A percentile compares a stretch with the other conserved stretches of the same genome.
Evolutionary conservation across 2,329 filamentous ascomycete species (phyloP).

Genomic region (Akanthomyces muscarius): DNA sequence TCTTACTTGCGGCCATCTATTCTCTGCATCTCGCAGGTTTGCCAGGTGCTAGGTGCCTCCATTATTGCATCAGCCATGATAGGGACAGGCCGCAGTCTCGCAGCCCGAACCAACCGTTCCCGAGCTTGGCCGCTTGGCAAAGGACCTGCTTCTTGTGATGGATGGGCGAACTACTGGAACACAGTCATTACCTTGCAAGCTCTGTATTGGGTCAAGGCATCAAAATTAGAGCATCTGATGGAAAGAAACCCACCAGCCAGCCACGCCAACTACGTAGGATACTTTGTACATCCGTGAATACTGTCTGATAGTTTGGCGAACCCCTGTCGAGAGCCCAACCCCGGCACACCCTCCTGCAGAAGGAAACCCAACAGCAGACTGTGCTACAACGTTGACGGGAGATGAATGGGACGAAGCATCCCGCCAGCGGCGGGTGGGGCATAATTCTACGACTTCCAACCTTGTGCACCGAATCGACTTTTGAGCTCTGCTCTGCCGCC

Average conservation of each 20-base stretch:
- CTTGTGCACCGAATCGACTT: neutral
- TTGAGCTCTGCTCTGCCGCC: neutral
- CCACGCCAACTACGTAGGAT: neutral
- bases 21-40: neutral
- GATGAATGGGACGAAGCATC: constrained; percentile 6
- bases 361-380: neutral
- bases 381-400: constrained; percentile 8
- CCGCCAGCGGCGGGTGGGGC: neutral
- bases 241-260: neutral
- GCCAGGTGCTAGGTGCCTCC: neutral
- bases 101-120: neutral
- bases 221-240: too few relatives aligned
- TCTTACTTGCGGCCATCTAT: neutral
- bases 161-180: neutral
- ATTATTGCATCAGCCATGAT: neutral
- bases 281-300: neutral
- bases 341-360: neutral
- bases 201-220: neutral
- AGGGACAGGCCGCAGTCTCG: neutral
- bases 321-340: neutral
- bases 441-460: neutral
- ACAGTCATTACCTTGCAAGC: neutral
- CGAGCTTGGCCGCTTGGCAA: too few relatives aligned
- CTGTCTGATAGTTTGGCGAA: neutral
- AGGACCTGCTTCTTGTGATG: neutral